Evolutionary conservation across 768 basidiomycete genomes (phyloP).

Genomic region (Termitomyces titanicus): DNA sequence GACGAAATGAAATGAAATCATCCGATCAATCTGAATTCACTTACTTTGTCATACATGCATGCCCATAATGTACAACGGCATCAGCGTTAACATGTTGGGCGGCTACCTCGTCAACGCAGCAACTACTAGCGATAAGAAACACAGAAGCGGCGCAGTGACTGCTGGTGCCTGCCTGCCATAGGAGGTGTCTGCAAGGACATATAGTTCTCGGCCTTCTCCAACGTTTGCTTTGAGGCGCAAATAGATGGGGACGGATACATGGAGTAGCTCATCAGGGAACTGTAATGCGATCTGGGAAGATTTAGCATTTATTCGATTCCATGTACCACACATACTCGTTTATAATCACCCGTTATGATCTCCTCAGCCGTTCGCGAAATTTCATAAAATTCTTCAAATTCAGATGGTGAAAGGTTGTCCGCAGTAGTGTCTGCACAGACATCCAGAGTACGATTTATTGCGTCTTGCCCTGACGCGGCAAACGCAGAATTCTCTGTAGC

Average conservation of each 20-base stretch:
- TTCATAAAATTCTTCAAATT: slow-evolving; percentile 71
- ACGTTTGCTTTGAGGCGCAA: slow-evolving; percentile 49
- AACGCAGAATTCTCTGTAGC: slow-evolving; percentile 36
- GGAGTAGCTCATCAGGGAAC: slow-evolving; percentile 92
- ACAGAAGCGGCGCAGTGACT: slow-evolving; percentile 8
- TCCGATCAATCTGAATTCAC: slow-evolving; percentile 23
- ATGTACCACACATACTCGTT: slow-evolving; percentile 49
- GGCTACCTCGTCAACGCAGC: slow-evolving; percentile 95
- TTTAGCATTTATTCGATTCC: neutral
- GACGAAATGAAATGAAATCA: neutral
- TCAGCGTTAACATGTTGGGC: slow-evolving; percentile 78
- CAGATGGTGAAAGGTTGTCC: slow-evolving; percentile 25
- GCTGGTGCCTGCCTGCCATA: slow-evolving; percentile 77
- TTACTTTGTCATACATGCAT: slow-evolving; percentile 92
- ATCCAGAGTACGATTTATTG: slow-evolving; percentile 52
- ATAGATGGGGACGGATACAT: slow-evolving; percentile 83
- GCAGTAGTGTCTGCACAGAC: slow-evolving; percentile 37
- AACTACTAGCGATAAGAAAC: slow-evolving; percentile 43
- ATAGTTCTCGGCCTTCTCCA: slow-evolving; percentile 18
- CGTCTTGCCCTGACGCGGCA: slow-evolving; percentile 59
- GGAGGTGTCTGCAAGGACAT: slow-evolving; percentile 51
- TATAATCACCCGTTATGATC: slow-evolving; percentile 61
- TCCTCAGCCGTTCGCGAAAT: slow-evolving; percentile 61
- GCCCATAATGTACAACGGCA: slow-evolving; percentile 31
- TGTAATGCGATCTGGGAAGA: slow-evolving; percentile 75